These are phyloP conservation scores for Pseudofabraea citricarpa DNA, from an alignment of 2,329 filamentous ascomycete species.

Conservation along the genomic window DNA sequence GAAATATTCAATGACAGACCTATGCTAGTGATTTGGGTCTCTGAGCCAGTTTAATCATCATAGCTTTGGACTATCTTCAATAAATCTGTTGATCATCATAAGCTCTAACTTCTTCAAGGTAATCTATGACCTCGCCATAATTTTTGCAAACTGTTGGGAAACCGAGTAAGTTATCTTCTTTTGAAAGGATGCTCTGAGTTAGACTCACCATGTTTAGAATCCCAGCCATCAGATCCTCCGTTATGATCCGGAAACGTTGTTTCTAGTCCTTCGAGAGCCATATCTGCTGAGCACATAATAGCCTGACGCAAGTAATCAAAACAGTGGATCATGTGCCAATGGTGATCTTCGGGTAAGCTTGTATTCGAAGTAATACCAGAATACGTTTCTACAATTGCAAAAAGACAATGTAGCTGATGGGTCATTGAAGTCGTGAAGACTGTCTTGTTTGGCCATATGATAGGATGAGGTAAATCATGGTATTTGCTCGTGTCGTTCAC, in stretches of 20 bases:
- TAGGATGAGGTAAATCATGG: slow-evolving; percentile 31
- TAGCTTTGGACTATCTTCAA: slow-evolving; percentile 14
- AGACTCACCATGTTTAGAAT: slow-evolving; percentile 37
- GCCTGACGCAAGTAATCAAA: slow-evolving; percentile 16
- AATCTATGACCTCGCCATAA: slow-evolving; percentile 35
- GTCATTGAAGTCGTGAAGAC: slow-evolving; percentile 17
- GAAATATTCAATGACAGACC: neutral
- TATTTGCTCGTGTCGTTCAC: slow-evolving; percentile 31
- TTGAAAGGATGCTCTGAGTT: neutral
- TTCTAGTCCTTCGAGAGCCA: slow-evolving; percentile 29
- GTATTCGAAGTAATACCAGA: slow-evolving; percentile 9
- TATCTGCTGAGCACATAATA: slow-evolving; percentile 15
- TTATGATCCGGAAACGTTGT: slow-evolving; percentile 43
- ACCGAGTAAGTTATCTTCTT: neutral
- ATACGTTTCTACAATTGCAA: slow-evolving; percentile 11
- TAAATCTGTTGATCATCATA: slow-evolving; percentile 41
- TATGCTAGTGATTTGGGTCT: neutral
- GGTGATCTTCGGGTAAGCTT: slow-evolving; percentile 10
- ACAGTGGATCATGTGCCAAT: slow-evolving; percentile 15
- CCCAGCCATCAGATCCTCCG: slow-evolving; percentile 41
- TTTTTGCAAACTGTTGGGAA: slow-evolving; percentile 35
- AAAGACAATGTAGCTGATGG: slow-evolving; percentile 14
- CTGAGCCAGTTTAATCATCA: neutral
- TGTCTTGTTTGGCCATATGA: slow-evolving; percentile 22
- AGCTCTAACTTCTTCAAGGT: slow-evolving; percentile 39